Evolutionary conservation across 306 rosid genomes (phyloP), one percentile per base, ranked within the genome.

Genomic region (Citrullus colocynthis): DNA sequence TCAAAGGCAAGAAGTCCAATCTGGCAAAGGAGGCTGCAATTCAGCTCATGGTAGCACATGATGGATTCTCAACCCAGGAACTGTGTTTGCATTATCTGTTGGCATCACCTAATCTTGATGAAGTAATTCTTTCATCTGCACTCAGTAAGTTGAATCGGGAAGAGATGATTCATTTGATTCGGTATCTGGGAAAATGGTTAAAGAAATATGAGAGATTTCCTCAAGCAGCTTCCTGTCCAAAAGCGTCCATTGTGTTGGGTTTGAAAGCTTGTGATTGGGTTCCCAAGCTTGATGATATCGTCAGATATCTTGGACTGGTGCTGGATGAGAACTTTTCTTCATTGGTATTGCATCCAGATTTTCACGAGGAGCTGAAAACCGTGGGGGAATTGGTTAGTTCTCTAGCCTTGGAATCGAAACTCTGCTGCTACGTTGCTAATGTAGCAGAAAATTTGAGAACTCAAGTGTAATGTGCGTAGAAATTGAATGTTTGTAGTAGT

Each of bases 181-280:
- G 57, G 79, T 95, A 92, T 79, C 85, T 95, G 80, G 88, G 87
- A 34, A 92, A 90, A 84, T 92, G 97, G 98, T 84, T 95, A 82
- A 89, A 87, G 86, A 95, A 92, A 80, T 92, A 95, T 7, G 85
- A 89, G 86, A 92, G 84, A 77, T 92, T 92, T 86, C 91, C 98
- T 82, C 92, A 88, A 77, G 97, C 88, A 6, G 85, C 76, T 77
- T 89, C 89, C 2, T 91, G 91, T 66, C 82, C 85, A 0, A 82
- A 85, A 56, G 89, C 92, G 2, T 79, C 85, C 0, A 11, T 80
- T 4, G 21, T 20, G 62, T 87, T 90, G 77, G 89, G 90, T 76
- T 86, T 89, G 93, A 84, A 82, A 81, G 86, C 83, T 63, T 90
- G 96, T 16, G 85, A 88, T 65, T 89, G 96, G 93, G 87, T 92